Base-by-base conservation (phyloP, 148 eudicot species). In the Rhododendron molle region DNA sequence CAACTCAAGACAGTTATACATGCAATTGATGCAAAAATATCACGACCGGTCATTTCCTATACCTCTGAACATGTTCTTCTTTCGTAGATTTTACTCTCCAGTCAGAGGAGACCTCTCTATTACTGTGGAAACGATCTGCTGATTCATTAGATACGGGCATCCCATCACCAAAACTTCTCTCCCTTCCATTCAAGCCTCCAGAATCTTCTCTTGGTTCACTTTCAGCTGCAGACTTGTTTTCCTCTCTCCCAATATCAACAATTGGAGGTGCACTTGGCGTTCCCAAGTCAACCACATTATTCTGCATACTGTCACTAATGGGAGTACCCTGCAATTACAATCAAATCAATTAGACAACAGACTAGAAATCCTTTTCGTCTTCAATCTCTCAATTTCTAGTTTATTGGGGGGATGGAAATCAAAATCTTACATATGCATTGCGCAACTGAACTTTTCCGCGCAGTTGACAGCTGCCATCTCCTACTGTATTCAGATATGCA, bases 251-350 rank as follows among this genome's bases (percentile, higher is more conserved):
- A 80, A 85, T 88, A 83, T 91, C 94, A 74, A 88, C 74, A 82
- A 94, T 91, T 7, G 98, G 98, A 74, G 98, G 98, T 69, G 98
- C 98, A 91, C 97, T 95, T 2, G 98, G 98, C 79, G 97, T 95
- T 82, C 97, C 96, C 86, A 93, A 86, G 83, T 90, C 95, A 14
- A 81, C 82, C 3, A 74, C 86, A 87, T 88, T 94, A 87, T 88
- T 89, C 78, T 65, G 84, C 46, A 56, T 86, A 21, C 82, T 84
- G 52, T 79, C 84, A 80, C 88, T 85, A 78, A 88, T 78, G 38
- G 96, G 94, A 74, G 96, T 92, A 62, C 88, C 93, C 98, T 95
- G 89, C 89, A 91, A 78, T 85, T 32, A 84, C n/a, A 49, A 86
- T 52, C 58, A 18, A 30, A 43, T 30, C 30, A 40, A 76, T 76